phyloP scores from a whole-genome alignment of 2,329 filamentous ascomycete genomes.

The Cladosporium halotolerans region DNA sequence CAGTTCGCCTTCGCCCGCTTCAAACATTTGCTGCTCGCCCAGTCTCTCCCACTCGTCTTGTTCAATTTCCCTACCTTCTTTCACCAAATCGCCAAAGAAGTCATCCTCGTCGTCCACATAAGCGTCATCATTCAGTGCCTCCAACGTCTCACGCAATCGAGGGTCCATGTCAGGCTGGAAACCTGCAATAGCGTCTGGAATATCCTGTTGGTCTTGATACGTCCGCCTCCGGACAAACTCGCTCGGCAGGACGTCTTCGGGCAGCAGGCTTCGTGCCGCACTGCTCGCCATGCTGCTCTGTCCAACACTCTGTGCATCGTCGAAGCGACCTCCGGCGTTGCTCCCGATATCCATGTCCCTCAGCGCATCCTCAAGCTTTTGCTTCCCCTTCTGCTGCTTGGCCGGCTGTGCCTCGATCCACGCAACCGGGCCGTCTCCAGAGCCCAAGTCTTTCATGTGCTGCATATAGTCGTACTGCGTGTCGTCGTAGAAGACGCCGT shows the following conservation, averaged over 20 bases:
- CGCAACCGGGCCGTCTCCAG: conserved; percentile 55
- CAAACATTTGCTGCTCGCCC: conserved; percentile 28
- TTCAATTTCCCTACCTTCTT: conserved; percentile 67
- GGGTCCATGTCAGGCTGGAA: conserved; percentile 99
- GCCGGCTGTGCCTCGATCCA: conserved; percentile 64
- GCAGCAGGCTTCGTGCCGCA: conserved; percentile 47
- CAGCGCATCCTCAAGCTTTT: conserved; percentile 76
- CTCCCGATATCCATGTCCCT: conserved; percentile 47
- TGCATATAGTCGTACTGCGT: conserved; percentile 99
- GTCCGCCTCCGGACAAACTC: conserved; percentile 70
- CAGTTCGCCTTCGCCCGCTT: conserved; percentile 29
- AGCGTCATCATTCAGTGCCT: conserved; percentile 90
- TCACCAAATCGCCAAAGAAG: conserved; percentile 68
- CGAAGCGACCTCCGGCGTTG: conserved; percentile 25
- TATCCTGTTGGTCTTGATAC: conserved; percentile 88
- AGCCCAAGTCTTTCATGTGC: conserved; percentile 79
- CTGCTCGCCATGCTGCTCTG: conserved; percentile 36
- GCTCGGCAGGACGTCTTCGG: conserved; percentile 69
- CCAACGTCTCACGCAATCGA: conserved; percentile 78
- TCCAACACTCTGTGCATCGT: conserved; percentile 38
- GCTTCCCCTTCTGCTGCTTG: conserved; percentile 60
- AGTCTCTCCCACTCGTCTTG: conserved; percentile 67
- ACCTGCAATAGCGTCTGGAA: conserved; percentile 84
- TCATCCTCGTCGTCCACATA: conserved; percentile 85
- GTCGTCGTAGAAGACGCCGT: conserved; percentile 93